phyloP scores from a whole-genome alignment of 2,329 filamentous ascomycete genomes.

The Davidsoniella australis region DNA sequence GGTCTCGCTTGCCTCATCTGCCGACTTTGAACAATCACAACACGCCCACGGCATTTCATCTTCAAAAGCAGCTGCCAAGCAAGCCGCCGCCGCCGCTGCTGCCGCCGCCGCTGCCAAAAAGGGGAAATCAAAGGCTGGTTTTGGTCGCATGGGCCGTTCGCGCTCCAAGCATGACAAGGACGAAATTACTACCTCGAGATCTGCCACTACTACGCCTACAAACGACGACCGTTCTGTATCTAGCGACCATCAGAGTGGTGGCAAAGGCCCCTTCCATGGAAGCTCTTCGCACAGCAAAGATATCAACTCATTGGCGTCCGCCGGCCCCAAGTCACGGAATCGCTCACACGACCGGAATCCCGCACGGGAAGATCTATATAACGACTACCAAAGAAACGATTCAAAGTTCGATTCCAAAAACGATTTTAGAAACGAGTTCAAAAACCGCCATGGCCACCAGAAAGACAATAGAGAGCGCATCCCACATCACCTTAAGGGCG shows the following conservation, averaged over 20 bases:
- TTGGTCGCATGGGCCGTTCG: slow-evolving; percentile 33
- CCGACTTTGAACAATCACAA: slow-evolving; percentile 26
- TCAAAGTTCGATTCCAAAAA: slow-evolving; percentile 18
- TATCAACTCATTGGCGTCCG: slow-evolving; percentile 1
- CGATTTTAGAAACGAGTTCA: too few species aligned
- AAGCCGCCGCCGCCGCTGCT: neutral
- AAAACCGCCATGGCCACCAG: slow-evolving; percentile 22
- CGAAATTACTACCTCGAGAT: slow-evolving; percentile 12
- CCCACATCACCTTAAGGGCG: slow-evolving; percentile 29
- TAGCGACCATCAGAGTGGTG: slow-evolving; percentile 1
- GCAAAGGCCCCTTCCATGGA: slow-evolving; percentile 2
- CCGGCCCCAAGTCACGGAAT: slow-evolving; percentile 40
- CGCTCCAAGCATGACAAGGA: slow-evolving; percentile 36
- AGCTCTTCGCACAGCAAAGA: neutral
- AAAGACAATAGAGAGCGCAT: slow-evolving; percentile 31
- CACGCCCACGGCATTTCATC: neutral
- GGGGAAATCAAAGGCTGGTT: slow-evolving; percentile 34
- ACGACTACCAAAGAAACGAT: slow-evolving; percentile 8
- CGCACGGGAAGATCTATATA: slow-evolving; percentile 22
- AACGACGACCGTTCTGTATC: slow-evolving; percentile 11
- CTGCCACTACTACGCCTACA: slow-evolving; percentile 6
- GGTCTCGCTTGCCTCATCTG: slow-evolving; percentile 31
- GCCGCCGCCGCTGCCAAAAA: slow-evolving; percentile 22
- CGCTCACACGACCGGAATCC: slow-evolving; percentile 53
- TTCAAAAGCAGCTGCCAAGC: neutral